phyloP scores from a whole-genome alignment of 2,329 filamentous ascomycete species.

The Phyllosticta citribraziliensis region DNA sequence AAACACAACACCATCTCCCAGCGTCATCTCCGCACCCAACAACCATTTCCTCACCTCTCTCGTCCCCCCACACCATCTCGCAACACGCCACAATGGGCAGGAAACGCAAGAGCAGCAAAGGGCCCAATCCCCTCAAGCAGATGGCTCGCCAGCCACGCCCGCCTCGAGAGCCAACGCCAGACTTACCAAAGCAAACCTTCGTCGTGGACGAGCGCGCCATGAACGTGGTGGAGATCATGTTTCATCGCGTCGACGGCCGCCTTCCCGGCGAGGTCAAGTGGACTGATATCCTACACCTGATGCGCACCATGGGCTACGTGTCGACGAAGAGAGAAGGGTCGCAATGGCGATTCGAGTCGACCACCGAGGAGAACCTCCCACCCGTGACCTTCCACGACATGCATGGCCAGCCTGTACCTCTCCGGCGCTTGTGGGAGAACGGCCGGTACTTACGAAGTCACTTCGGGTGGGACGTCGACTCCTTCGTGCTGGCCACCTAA shows the following conservation, averaged over 20 bases:
- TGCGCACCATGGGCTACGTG: neutral
- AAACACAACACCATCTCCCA: too few species aligned
- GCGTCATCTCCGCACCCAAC: neutral
- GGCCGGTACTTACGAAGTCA: neutral
- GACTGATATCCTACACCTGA: neutral
- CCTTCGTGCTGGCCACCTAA: neutral
- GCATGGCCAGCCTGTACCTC: neutral
- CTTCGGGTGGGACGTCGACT: neutral
- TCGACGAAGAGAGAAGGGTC: neutral
- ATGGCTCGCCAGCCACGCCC: neutral
- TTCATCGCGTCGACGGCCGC: neutral
- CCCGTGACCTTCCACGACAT: neutral
- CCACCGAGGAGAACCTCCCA: neutral
- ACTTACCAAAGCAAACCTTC: neutral
- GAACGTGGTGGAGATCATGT: neutral
- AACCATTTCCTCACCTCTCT: neutral
- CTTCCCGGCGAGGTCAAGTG: neutral
- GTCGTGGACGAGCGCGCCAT: neutral
- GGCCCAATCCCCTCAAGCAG: neutral
- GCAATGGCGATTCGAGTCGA: neutral
- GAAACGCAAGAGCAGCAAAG: neutral
- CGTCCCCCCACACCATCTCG: neutral
- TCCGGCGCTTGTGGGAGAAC: slow-evolving; percentile 24
- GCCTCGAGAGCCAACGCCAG: too few species aligned
- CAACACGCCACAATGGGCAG: neutral